Conservation (phyloP, 352 stramenopile genomes). For the Blastocystis sp. region DNA sequence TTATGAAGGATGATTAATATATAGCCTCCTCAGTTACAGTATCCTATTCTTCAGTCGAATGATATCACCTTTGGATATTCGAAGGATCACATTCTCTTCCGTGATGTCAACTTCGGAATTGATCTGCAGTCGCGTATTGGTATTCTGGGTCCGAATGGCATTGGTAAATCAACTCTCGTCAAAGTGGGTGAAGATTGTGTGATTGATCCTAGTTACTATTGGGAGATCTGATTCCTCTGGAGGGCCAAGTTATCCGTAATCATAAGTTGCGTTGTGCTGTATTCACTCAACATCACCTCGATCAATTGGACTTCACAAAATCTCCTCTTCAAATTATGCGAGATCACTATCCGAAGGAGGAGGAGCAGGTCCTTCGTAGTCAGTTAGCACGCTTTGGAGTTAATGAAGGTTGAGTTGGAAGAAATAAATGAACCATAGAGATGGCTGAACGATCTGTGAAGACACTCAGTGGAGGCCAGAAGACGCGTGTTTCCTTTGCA, state of each 20-base stretch:
- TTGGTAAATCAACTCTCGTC: conserved; percentile 92
- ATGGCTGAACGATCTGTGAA: conserved; percentile 90
- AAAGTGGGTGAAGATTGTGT: conserved; percentile 71
- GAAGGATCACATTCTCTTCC: conserved; percentile 78
- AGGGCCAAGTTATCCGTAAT: conserved; percentile 69
- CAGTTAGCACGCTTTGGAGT: conserved; percentile 72
- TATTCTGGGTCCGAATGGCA: conserved; percentile 94
- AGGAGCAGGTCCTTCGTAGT: conserved; percentile 72
- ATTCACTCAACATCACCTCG: conserved; percentile 70
- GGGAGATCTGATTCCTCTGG: conserved; percentile 56
- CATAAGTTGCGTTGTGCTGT: conserved; percentile 70
- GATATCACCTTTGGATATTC: conserved; percentile 67
- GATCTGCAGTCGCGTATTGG: conserved; percentile 90
- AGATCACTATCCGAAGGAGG: conserved; percentile 42
- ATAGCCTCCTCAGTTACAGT: conserved; percentile 14
- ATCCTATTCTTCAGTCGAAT: conserved; percentile 67
- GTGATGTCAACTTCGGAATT: conserved; percentile 87
- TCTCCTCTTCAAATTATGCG: conserved; percentile 76
- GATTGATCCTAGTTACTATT: conserved; percentile 8
- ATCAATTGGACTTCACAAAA: conserved; percentile 77
- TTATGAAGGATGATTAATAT: background rate
- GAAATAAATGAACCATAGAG: conserved; percentile 73
- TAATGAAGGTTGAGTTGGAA: conserved; percentile 70
- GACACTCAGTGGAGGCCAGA: conserved; percentile 96
- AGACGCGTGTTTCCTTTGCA: conserved; percentile 97